These are phyloP conservation scores for Phlebiopsis flavidoalba DNA, from an alignment of 768 basidiomycete genomes.

Conservation along the genomic window DNA sequence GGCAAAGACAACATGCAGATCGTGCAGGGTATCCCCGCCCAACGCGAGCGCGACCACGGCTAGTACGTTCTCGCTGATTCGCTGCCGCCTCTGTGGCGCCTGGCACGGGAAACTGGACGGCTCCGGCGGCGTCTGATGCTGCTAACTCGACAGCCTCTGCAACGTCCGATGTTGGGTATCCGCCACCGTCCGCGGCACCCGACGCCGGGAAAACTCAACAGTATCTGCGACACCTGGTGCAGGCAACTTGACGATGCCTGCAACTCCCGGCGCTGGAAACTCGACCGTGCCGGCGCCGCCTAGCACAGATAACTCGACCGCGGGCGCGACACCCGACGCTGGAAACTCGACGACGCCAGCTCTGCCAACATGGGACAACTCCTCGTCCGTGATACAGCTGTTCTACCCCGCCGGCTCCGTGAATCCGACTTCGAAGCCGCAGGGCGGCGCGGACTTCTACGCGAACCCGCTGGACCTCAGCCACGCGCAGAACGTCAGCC, in stretches of 20 bases:
- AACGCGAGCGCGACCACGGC: constrained; percentile 23
- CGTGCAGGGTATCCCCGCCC: constrained; percentile 42
- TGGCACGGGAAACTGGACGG: neutral
- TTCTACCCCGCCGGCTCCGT: constrained; percentile 65
- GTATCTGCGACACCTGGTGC: too few relatives aligned
- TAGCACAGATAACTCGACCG: too few relatives aligned
- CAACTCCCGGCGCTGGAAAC: too few relatives aligned
- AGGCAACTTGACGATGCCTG: too few relatives aligned
- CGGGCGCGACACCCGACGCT: too few relatives aligned
- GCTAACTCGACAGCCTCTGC: too few relatives aligned
- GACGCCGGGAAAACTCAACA: too few relatives aligned
- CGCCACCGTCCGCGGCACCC: too few relatives aligned
- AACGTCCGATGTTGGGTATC: too few relatives aligned
- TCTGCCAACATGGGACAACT: constrained; percentile 24
- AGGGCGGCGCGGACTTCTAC: constrained; percentile 73
- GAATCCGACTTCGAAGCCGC: constrained; percentile 57
- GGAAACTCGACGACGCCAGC: constrained; percentile 3
- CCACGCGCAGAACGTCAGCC: constrained; percentile 45
- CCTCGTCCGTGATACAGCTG: constrained; percentile 49
- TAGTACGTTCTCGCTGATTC: constrained; percentile 14
- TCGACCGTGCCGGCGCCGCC: too few relatives aligned
- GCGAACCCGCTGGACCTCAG: constrained; percentile 41
- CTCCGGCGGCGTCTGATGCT: too few relatives aligned
- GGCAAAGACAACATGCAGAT: constrained; percentile 53
- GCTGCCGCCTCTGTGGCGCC: constrained; percentile 11